Evolutionary conservation across 441 rosid genomes (phyloP), one percentile per base, ranked within the genome.

Genomic region (Dalechampia spathulata): DNA sequence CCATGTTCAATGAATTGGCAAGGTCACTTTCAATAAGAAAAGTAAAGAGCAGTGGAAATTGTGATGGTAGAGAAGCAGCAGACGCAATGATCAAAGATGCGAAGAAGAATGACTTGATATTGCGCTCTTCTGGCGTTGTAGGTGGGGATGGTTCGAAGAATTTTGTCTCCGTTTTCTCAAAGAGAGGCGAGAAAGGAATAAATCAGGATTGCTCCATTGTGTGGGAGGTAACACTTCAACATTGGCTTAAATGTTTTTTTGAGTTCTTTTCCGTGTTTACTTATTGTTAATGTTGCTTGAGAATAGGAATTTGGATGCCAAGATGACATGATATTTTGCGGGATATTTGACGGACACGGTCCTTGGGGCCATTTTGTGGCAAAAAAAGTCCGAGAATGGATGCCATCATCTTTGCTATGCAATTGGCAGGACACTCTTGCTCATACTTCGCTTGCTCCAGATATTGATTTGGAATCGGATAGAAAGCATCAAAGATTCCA

Each of bases 361-460:
- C 82, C 83, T 0, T 89, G 99, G 97, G 99, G 99, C 13, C 99
- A 92, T 68, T 89, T 57, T 34, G 99, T 92, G 27, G 79, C 99
- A 2, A 89, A 89, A 61, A 82, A 64, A 75, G 97, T 92, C 40
- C 67, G 95, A 13, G 79, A 92, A 62, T 77, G 89, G 0, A 70
- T 92, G 90, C 89, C 90, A 32, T 26, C 76, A 14, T 74, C 73
- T 38, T 61, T 92, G 64, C 79, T 92, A 45, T 75, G 80, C 60
- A 78, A 80, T 65, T 86, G 94, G 99, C 95, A 89, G 70, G 95
- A 86, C 73, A 70, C 78, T 59, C 74, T 86, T 14, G 78, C 83
- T 62, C 77, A 72, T 44, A 55, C 78, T 32, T 75, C 82, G 2
- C 52, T 73, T 43, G 77, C 75, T 57, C 79, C 71, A 0, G 85